A percentile compares a stretch with the other conserved stretches of the same genome.
Conservation (phyloP, 257 asterid genomes). For the Ilex asprella region DNA sequence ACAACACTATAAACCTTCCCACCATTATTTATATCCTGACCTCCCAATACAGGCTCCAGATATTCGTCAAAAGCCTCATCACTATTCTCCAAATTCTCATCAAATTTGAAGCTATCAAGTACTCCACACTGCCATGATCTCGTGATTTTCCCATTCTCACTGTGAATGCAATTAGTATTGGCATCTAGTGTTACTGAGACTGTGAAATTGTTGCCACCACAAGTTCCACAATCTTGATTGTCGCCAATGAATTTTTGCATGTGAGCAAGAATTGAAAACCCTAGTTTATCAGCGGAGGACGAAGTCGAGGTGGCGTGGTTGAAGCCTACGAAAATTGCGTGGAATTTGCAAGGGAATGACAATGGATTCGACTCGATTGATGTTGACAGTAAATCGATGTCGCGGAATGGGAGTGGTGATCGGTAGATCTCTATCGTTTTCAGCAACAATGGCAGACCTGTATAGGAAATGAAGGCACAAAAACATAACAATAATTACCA, state of each 20-base stretch:
- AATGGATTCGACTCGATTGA: conserved; percentile 53
- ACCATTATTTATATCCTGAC: conserved; percentile 1
- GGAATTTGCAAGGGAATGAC: conserved; percentile 68
- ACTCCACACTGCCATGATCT: conserved; percentile 56
- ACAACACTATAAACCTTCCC: conserved; percentile 59
- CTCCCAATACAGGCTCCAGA: conserved; percentile 36
- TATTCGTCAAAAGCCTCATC: conserved; percentile 57
- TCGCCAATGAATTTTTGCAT: conserved; percentile 40
- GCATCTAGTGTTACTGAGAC: conserved; percentile 59
- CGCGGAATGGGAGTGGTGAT: conserved; percentile 83
- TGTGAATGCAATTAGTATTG: conserved; percentile 31
- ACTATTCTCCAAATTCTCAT: conserved; percentile 18
- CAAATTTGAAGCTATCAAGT: conserved; percentile 31
- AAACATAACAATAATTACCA: background rate
- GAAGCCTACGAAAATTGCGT: conserved; percentile 48
- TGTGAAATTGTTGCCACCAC: conserved; percentile 30
- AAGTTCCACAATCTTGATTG: conserved; percentile 50
- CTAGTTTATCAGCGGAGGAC: conserved; percentile 35
- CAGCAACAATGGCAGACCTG: conserved; percentile 69
- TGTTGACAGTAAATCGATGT: conserved; percentile 59
- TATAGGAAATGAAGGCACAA: conserved; percentile 4
- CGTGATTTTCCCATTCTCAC: conserved; percentile 8
- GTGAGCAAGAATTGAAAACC: conserved; percentile 35
- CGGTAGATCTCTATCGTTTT: conserved; percentile 86
- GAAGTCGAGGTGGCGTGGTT: conserved; percentile 11